Evolutionary conservation across 1,139 yeast species (phyloP).

Genomic region (Pichia sp.): DNA sequence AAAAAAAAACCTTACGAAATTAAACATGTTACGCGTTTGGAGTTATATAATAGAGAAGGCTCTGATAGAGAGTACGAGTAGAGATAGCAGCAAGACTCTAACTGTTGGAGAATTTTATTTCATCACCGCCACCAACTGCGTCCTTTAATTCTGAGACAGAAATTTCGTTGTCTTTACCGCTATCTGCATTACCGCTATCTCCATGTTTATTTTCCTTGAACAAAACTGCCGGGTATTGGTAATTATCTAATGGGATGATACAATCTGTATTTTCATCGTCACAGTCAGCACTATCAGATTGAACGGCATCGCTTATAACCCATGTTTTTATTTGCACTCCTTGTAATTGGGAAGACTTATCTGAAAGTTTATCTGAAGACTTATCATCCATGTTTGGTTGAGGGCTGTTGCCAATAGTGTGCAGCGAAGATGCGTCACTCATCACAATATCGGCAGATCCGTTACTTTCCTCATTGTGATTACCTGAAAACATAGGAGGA

Average conservation of each 20-base stretch:
- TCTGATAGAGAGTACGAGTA: too few relatives aligned
- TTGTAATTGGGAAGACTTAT: background rate
- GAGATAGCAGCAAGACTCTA: too few relatives aligned
- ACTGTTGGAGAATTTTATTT: too few relatives aligned
- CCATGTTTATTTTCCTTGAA: background rate
- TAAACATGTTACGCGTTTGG: too few relatives aligned
- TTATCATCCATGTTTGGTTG: background rate
- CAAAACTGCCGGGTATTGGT: background rate
- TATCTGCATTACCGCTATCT: constrained; percentile 6
- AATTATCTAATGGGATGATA: background rate
- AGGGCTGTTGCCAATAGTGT: background rate
- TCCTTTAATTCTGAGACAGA: constrained; percentile 55
- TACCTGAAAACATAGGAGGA: constrained; percentile 18
- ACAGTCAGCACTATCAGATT: background rate
- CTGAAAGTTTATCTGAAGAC: too few relatives aligned
- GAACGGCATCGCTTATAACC: background rate
- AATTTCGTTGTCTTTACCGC: constrained; percentile 18
- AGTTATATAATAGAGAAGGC: too few relatives aligned
- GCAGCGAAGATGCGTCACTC: too few relatives aligned
- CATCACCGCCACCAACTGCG: constrained; percentile 47
- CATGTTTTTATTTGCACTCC: background rate
- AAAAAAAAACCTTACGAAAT: too few relatives aligned
- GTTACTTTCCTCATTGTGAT: background rate
- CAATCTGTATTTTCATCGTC: background rate
- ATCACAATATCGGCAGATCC: background rate